Evolutionary conservation across 1,284 basidiomycete species (phyloP).

Genomic region (Malassezia brasiliensis): DNA sequence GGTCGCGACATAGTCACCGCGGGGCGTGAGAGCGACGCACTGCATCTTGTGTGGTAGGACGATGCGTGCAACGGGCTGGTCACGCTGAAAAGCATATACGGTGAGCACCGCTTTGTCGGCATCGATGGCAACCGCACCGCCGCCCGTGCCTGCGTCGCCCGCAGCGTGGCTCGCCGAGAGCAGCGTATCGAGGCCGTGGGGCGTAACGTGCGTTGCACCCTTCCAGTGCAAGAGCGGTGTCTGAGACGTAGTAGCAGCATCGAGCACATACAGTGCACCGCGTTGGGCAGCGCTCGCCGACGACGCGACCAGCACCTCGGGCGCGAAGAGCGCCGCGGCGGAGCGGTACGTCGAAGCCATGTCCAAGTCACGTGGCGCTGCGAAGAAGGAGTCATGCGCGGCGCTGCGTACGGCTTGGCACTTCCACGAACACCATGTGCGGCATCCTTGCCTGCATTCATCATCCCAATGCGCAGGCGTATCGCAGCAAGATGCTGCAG

Average conservation of each 20-base stretch:
- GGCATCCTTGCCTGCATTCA: constrained; percentile 46
- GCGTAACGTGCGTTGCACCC: constrained; percentile 25
- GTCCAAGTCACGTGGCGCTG: constrained; percentile 1
- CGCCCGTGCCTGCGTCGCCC: constrained; percentile 58
- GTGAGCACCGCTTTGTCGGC: constrained; percentile 69
- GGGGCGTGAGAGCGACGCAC: constrained; percentile 65
- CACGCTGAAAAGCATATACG: constrained; percentile 71
- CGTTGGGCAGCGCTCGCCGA: constrained; percentile 22
- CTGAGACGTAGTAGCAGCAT: constrained; percentile 24
- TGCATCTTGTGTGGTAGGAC: constrained; percentile 79
- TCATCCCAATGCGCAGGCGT: constrained; percentile 42
- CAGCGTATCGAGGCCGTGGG: constrained; percentile 21
- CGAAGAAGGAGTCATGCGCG: constrained; percentile 5
- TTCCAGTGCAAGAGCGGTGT: constrained; percentile 32
- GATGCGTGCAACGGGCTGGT: constrained; percentile 59
- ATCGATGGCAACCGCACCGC: constrained; percentile 65
- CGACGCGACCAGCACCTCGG: constrained; percentile 32
- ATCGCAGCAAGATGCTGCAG: constrained; percentile 44
- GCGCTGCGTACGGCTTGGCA: no score
- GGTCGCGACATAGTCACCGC: constrained; percentile 69
- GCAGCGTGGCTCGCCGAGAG: constrained; percentile 51
- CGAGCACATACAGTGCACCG: constrained; percentile 12
- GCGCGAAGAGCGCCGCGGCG: constrained; percentile 21
- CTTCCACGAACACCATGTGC: constrained; percentile 27
- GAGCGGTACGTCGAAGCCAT: background rate